These are phyloP conservation scores for Mycena olivaceomarginata DNA, from an alignment of 768 basidiomycete species.

Conservation along the genomic window DNA sequence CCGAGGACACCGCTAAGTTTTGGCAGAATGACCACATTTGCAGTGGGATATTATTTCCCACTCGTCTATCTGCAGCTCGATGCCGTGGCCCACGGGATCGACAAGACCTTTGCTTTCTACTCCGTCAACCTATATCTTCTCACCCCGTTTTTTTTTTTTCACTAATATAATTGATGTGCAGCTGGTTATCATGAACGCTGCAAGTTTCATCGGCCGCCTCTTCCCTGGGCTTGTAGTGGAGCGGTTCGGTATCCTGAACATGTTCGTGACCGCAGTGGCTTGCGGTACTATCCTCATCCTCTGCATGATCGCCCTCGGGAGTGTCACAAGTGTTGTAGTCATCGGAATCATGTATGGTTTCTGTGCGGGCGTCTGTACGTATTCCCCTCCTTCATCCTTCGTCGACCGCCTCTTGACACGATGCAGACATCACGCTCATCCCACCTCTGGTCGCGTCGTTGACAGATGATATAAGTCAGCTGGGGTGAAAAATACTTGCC, in stretches of 20 bases:
- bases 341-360: conserved; percentile 57
- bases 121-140: neutral
- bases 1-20: neutral
- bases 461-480: conserved; percentile 53
- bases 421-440: conserved; percentile 53
- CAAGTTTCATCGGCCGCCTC: conserved; percentile 60
- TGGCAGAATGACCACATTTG: neutral
- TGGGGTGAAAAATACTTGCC: conserved; percentile 54
- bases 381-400: conserved; percentile 10
- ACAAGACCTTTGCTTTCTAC: neutral
- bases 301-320: conserved; percentile 55
- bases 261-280: conserved; percentile 49
- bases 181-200: conserved; percentile 63
- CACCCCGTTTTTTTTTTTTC: too few relatives aligned
- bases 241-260: conserved; percentile 51
- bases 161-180: conserved; percentile 35
- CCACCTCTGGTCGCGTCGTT: conserved; percentile 55
- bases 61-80: conserved; percentile 4
- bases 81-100: neutral
- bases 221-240: conserved; percentile 57
- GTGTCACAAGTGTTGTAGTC: conserved; percentile 46
- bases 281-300: conserved; percentile 52
- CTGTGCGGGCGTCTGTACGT: conserved; percentile 57
- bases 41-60: neutral
- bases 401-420: neutral